These are phyloP conservation scores for Mortierella sp. DNA, from an alignment of 371 early-diverging fungal genomes.

Conservation along the genomic window DNA sequence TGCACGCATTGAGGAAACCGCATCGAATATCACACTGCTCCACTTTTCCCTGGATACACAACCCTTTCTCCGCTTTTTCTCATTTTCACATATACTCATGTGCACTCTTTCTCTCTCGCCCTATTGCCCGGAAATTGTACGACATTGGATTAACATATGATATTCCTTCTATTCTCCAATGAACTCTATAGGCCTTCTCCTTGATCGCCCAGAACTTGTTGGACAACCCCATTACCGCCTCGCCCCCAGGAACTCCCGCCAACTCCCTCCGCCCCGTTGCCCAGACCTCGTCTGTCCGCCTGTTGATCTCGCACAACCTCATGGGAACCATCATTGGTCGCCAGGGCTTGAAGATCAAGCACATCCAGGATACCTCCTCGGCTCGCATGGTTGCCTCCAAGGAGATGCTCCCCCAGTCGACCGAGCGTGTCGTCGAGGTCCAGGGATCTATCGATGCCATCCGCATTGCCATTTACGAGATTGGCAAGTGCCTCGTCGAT, in stretches of 20 bases:
- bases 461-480: slow-evolving; percentile 81
- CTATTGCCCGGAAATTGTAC: background rate
- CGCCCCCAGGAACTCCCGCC: slow-evolving; percentile 64
- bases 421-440: slow-evolving; percentile 89
- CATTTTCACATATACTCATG: background rate
- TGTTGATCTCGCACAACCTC: slow-evolving; percentile 86
- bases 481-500: slow-evolving; percentile 79
- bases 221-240: slow-evolving; percentile 79
- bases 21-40: slow-evolving; percentile 3
- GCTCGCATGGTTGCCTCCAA: slow-evolving; percentile 88
- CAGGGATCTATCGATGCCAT: slow-evolving; percentile 81
- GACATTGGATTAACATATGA: slow-evolving; percentile 17
- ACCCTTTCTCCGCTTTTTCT: background rate
- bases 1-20: background rate
- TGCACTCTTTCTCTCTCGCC: background rate
- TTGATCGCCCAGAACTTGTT: slow-evolving; percentile 86
- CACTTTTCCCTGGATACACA: background rate
- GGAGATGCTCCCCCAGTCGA: slow-evolving; percentile 87
- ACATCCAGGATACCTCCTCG: slow-evolving; percentile 86
- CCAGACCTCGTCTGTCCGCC: slow-evolving; percentile 71
- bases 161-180: background rate
- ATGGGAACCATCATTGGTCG: slow-evolving; percentile 93
- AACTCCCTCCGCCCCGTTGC: slow-evolving; percentile 50
- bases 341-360: slow-evolving; percentile 88
- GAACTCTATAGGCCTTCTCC: slow-evolving; percentile 71